Evolutionary conservation across 805 yeast genomes (phyloP), one percentile per base, ranked within the genome.

Genomic region (Candida xyloterini): DNA sequence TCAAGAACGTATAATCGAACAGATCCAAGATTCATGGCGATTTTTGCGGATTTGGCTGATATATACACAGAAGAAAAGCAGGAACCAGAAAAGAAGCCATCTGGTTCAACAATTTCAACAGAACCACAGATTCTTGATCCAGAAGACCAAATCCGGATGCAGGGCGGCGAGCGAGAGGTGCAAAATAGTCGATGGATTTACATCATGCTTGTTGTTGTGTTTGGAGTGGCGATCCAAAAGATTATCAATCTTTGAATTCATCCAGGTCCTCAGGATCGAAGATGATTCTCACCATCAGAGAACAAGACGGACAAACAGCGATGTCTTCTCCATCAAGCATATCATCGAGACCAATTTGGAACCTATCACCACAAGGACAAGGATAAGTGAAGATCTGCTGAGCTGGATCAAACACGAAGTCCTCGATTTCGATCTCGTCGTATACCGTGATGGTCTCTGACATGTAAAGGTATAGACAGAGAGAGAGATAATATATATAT

Each of bases 341-440:
- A 58, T 93, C 99, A 52, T 84, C 93, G 35, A 89, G 70, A 22
- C 78, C 70, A 20, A 93, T 85, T 57, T 91, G 95, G 64, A 93
- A 93, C 56, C 80, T 73, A 62, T 93, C 99, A 8, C 99, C 99
- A 63, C 99, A 93, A 1, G 99, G 99, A 70, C 99, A 93, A 4
- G 99, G 99, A 55, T 90, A 91, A 35, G 88, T 84, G 65, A 90
- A 87, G 18, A 87, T 64, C 60, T 84, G 89, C 10, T 84, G 78
- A n/a, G 68, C 70, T 3, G 90, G 78, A 60, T 93, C 97, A 59
- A 78, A 93, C 2, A 89, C 81, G 80, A 93, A 90, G 61, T 93
- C 99, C 63, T 93, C 99, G 37, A 93, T 93, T 69, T 93, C 99
- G 41, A 93, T 81, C 60, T 93, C 95, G 63, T 93, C 99, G 64